phyloP scores from a whole-genome alignment of 208 protist genomes.

The Vickermania spadyakhi region DNA sequence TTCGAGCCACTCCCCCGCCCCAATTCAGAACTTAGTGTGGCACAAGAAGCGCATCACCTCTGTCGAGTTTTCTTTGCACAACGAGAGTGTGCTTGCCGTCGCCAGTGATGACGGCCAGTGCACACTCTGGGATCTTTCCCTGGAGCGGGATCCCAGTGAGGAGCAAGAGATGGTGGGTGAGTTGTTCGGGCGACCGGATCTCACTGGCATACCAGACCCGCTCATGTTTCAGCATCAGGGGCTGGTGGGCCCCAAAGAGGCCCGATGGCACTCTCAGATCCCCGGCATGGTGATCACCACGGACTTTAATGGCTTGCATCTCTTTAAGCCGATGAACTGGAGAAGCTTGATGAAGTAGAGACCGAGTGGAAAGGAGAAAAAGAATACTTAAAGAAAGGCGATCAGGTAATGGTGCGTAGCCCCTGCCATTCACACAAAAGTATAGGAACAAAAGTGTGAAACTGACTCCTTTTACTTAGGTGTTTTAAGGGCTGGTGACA shows the following conservation, averaged over 20 bases:
- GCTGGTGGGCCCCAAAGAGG: conserved; percentile 95
- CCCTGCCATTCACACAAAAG: no score
- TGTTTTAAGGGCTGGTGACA: no score
- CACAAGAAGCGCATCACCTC: conserved; percentile 93
- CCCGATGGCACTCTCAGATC: conserved; percentile 97
- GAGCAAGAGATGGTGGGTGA: conserved; percentile 75
- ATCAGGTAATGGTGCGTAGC: no score
- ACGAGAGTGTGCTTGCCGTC: conserved; percentile 93
- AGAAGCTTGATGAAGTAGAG: conserved; percentile 74
- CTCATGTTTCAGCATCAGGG: conserved; percentile 98
- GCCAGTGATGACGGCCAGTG: conserved; percentile 90
- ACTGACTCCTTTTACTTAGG: no score
- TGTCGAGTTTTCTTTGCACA: conserved; percentile 95
- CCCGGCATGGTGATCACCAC: conserved; percentile 93
- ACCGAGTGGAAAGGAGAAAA: no score
- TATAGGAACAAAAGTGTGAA: no score
- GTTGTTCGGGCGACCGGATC: conserved; percentile 63
- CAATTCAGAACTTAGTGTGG: conserved; percentile 88
- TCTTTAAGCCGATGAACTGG: conserved; percentile 96
- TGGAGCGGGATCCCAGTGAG: conserved; percentile 94
- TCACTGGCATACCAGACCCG: conserved; percentile 88
- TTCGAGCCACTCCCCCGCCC: conserved; percentile 10
- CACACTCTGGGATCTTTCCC: conserved; percentile 97
- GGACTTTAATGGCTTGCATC: conserved; percentile 93
- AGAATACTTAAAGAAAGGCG: no score